These are phyloP conservation scores for Amylocystis lapponica DNA, from an alignment of 768 basidiomycete genomes.

Conservation along the genomic window DNA sequence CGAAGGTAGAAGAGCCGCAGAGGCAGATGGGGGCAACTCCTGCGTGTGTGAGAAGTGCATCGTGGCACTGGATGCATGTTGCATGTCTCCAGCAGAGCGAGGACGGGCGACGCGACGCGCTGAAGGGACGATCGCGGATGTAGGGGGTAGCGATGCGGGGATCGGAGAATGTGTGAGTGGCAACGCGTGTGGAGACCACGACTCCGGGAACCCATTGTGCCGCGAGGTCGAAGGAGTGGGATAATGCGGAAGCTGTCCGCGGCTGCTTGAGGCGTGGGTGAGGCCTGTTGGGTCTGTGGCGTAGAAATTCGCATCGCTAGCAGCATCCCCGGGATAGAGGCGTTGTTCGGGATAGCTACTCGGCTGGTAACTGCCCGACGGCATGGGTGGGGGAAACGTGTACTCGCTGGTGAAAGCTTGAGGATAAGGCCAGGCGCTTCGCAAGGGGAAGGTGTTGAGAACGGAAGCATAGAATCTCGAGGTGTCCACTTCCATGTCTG, in stretches of 20 bases:
- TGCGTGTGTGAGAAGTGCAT: too few species aligned
- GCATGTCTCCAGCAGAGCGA: too few species aligned
- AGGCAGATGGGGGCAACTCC: too few species aligned
- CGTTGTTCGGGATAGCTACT: not conserved
- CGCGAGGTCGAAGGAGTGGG: not conserved
- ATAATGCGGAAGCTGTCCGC: not conserved
- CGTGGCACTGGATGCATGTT: too few species aligned
- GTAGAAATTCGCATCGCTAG: not conserved
- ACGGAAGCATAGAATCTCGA: constrained; percentile 16
- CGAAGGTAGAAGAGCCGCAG: too few species aligned
- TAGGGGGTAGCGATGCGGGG: not conserved
- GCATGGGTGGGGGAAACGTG: not conserved
- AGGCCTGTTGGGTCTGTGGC: not conserved
- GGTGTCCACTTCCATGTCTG: constrained; percentile 20
- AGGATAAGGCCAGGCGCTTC: not conserved
- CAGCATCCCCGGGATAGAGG: not conserved
- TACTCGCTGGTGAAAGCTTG: not conserved
- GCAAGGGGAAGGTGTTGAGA: constrained; percentile 5
- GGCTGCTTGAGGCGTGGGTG: not conserved
- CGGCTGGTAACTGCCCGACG: not conserved
- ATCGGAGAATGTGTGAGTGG: too few species aligned
- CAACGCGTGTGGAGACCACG: constrained; percentile 1
- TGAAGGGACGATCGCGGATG: constrained; percentile 7
- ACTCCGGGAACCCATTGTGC: not conserved
- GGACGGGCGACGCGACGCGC: too few species aligned